Evolutionary conservation across 2,329 filamentous ascomycete species (phyloP), one percentile per base, ranked within the genome.

Genomic region (Colletotrichum limetticola): DNA sequence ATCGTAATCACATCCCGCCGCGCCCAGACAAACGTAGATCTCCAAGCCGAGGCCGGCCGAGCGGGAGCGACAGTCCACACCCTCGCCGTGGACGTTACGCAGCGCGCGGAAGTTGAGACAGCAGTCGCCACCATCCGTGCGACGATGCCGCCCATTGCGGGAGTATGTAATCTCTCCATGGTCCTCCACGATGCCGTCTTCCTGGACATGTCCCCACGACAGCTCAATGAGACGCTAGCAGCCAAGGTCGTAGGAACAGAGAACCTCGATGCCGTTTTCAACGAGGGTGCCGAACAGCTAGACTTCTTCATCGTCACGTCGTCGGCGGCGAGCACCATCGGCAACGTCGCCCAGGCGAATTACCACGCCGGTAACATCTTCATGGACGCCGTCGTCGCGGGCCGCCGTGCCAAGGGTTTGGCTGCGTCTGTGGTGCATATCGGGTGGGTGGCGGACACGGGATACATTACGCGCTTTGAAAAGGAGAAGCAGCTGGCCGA

Each of bases 151-250:
- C 53, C 79, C 7, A 78, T 86, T 5, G 75, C 77, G 2, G 85
- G 85, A 49, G 76, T 85, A 3, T 76, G 86, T 28, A 83, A 85
- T 56, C 77, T 79, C 7, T 80, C 85, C 24, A 83, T 85, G 82
- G 82, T 85, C 6, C 75, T 78, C 11, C 69, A 75, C 19, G 78
- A 79, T 11, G 46, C 57, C 6, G 49, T 72, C 6, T 70, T 80
- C 12, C 65, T 71, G 32, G 72, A 67, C 19, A 82, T 83, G 80
- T 77, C 71, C 3, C 83, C 77, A 76, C 66, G 74, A 8, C 64
- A 70, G 2, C 75, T 75, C 35, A 69, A 77, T 24, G 60, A 66
- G 26, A 59, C 30, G 14, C 37, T 42, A 5, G 30, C 22, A 11
- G 79, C 80, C 26, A 85, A 85, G 72, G 77, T 82, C 9, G 30